Conservation (phyloP, 2,329 filamentous ascomycete species). For the Bipolaris sorokiniana region DNA sequence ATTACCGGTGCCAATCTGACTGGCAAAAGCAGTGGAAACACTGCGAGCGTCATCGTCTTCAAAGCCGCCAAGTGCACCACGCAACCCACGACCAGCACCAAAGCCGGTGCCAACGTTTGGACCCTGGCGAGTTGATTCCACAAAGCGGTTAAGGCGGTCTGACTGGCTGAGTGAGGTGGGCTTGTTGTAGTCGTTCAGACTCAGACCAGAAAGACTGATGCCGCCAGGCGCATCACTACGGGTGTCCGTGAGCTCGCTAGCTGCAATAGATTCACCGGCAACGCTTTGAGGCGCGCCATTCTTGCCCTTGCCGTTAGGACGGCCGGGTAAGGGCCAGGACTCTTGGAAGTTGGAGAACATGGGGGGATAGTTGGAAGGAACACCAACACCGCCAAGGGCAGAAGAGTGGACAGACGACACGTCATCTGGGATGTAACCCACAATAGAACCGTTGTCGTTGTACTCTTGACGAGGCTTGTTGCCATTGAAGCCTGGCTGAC, state of each 20-base stretch:
- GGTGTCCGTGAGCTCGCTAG: conserved; percentile 86
- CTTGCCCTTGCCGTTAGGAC: conserved; percentile 72
- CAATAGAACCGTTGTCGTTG: conserved; percentile 81
- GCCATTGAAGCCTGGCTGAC: conserved; percentile 51
- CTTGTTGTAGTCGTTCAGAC: conserved; percentile 73
- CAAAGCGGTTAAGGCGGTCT: conserved; percentile 91
- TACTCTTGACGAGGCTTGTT: conserved; percentile 61
- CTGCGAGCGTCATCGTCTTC: conserved; percentile 95
- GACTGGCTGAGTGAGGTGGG: conserved; percentile 77
- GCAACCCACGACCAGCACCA: conserved; percentile 52
- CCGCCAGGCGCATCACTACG: conserved; percentile 81
- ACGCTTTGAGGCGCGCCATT: conserved; percentile 72
- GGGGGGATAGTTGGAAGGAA: conserved; percentile 82
- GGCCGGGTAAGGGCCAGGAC: conserved; percentile 82
- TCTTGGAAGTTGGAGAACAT: conserved; percentile 97
- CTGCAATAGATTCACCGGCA: conserved; percentile 89
- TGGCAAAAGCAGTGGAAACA: conserved; percentile 94
- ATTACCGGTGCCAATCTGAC: conserved; percentile 80
- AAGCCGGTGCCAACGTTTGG: conserved; percentile 49
- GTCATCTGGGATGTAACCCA: conserved; percentile 96
- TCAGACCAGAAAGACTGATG: conserved; percentile 85
- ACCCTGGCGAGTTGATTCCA: conserved; percentile 79
- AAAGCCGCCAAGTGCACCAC: conserved; percentile 52
- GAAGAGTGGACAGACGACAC: conserved; percentile 96
- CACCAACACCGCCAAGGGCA: conserved; percentile 81